Percentiles rank a stretch among this genome's conserved stretches.
These are phyloP conservation scores for Paspalum notatum DNA, from an alignment of 176 grass and related monocot genomes.

Conservation along the genomic window DNA sequence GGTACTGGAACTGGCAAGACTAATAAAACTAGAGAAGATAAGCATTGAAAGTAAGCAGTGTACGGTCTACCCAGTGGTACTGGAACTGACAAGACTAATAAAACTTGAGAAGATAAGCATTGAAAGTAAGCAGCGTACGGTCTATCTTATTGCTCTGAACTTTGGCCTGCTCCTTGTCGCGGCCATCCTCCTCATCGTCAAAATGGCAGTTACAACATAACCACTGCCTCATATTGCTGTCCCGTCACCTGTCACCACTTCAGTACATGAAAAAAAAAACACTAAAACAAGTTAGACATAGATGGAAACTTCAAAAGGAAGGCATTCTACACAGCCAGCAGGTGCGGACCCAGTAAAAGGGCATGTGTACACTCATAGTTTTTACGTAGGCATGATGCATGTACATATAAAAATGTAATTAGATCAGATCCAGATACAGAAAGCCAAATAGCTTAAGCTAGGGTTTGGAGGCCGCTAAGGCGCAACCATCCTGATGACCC, in stretches of 20 bases:
- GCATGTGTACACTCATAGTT: background rate
- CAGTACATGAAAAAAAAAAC: conserved; percentile 34
- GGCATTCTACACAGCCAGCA: background rate
- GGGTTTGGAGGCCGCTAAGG: background rate
- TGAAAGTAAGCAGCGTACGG: background rate
- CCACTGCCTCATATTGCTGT: conserved; percentile 46
- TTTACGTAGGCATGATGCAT: background rate
- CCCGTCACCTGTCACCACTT: conserved; percentile 31
- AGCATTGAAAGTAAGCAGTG: background rate
- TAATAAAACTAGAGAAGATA: background rate
- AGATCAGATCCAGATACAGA: background rate
- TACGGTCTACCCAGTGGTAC: conserved; percentile 22
- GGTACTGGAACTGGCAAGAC: background rate
- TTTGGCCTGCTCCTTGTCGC: conserved; percentile 42
- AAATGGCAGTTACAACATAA: conserved; percentile 46
- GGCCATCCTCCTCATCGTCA: conserved; percentile 19
- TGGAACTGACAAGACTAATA: background rate
- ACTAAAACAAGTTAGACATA: conserved; percentile 31
- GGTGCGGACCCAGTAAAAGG: background rate
- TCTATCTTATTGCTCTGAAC: conserved; percentile 49
- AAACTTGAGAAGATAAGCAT: background rate
- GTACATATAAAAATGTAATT: background rate
- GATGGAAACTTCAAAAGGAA: conserved; percentile 25
- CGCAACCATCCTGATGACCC: too few species aligned
- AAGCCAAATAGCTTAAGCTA: background rate